Evolutionary conservation across 768 basidiomycete species (phyloP).

Genomic region (Pleurotus eryngii): DNA sequence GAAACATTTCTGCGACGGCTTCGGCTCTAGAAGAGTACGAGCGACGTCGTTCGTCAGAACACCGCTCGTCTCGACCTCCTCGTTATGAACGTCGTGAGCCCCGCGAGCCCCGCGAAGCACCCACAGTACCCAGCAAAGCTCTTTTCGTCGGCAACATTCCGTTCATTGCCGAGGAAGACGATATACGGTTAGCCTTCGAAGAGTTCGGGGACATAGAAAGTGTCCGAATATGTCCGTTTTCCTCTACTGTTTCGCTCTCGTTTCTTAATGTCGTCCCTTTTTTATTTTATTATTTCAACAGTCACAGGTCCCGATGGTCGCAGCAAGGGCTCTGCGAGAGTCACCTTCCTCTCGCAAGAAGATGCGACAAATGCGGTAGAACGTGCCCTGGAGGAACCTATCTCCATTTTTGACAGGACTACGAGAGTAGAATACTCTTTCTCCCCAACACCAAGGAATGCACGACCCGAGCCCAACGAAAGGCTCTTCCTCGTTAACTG

Average conservation of each 20-base stretch:
- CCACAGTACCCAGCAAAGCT: slow-evolving; percentile 26
- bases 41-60: too few species aligned
- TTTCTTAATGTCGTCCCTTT: slow-evolving; percentile 4
- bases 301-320: slow-evolving; percentile 30
- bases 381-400: slow-evolving; percentile 37
- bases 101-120: neutral
- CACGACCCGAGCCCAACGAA: slow-evolving; percentile 18
- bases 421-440: slow-evolving; percentile 38
- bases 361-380: slow-evolving; percentile 35
- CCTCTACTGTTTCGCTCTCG: neutral
- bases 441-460: neutral
- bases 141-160: slow-evolving; percentile 56
- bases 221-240: slow-evolving; percentile 39
- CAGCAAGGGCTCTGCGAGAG: slow-evolving; percentile 41
- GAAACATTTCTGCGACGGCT: too few species aligned
- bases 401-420: slow-evolving; percentile 46
- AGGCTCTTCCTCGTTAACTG: slow-evolving; percentile 29
- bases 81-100: too few species aligned
- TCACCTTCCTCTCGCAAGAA: slow-evolving; percentile 35
- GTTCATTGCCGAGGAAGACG: slow-evolving; percentile 36
- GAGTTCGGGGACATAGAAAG: slow-evolving; percentile 38
- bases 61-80: too few species aligned
- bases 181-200: slow-evolving; percentile 38
- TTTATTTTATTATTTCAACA: slow-evolving; percentile 18
- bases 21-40: too few species aligned